Evolutionary conservation across 495 filamentous ascomycete genomes (phyloP), one percentile per base, ranked within the genome.

Genomic region (Eremomyces bilateralis): DNA sequence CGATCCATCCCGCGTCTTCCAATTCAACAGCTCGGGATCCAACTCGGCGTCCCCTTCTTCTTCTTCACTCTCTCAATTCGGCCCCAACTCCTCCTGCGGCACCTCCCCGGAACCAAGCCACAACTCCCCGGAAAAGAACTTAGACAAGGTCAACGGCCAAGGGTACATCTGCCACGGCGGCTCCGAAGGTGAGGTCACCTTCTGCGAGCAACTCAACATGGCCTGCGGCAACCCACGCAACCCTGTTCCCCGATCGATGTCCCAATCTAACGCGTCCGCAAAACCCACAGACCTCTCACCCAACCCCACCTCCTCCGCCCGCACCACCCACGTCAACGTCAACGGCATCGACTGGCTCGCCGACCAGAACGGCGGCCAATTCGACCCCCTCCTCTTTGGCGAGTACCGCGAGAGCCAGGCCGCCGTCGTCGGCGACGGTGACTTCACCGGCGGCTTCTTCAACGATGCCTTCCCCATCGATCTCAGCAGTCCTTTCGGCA

Each of bases 371-470:
- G 71, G 75, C 28, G 80, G 80, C 34, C 71, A 80, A 42, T 94
- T 95, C 43, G 80, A 95, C 42, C 88, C 88, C 1, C 67, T 81
- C 21, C 64, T 95, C 1, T 99, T 95, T 53, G 77, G 76, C 34
- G 82, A 85, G 43, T 95, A 93, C 56, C 73, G 88, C 25, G 90
- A 99, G 46, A 74, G 78, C 4, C 80, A 92, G 44, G 79, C 80
- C 38, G 77, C 71, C 35, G 59, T 73, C 20, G 52, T 77, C 21
- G 49, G 62, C 13, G 60, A 67, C 22, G 73, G 71, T 40, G 79
- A 82, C 47, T 67, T 69, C 40, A 47, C 40, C 16, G 65, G 64
- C 16, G 73, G 68, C 37, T 90, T 88, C 60, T 88, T 90, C 55
- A 76, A 83, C 46, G 85, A 93, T 33, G 82, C 81, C 1, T 81